Evolutionary conservation across 495 filamentous ascomycete genomes (phyloP).

Genomic region (Aspergillus heteromorphus): DNA sequence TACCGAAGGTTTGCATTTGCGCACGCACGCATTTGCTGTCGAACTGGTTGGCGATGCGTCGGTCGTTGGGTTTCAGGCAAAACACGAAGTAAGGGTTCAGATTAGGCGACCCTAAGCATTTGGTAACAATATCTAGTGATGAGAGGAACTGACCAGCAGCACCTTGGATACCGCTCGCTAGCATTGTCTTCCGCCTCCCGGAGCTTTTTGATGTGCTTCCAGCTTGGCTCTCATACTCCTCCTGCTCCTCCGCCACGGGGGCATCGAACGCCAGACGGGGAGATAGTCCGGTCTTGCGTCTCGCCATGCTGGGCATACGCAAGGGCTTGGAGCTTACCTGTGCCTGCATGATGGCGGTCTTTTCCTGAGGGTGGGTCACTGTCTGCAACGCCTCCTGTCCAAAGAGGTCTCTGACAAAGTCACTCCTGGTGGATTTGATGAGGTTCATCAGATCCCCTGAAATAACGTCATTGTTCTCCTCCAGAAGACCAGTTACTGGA

Average conservation of each 20-base stretch:
- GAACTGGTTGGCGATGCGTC: slow-evolving; percentile 96
- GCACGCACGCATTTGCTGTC: slow-evolving; percentile 96
- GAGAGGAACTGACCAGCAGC: slow-evolving; percentile 89
- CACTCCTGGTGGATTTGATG: slow-evolving; percentile 77
- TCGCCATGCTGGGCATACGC: slow-evolving; percentile 88
- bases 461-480: slow-evolving; percentile 94
- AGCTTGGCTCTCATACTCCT: slow-evolving; percentile 47
- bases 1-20: slow-evolving; percentile 92
- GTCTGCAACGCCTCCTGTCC: slow-evolving; percentile 89
- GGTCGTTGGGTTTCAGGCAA: slow-evolving; percentile 95
- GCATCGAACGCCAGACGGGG: slow-evolving; percentile 30
- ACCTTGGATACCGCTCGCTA: slow-evolving; percentile 62
- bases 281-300: slow-evolving; percentile 55
- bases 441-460: slow-evolving; percentile 95
- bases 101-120: slow-evolving; percentile 71
- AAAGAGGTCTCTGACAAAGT: slow-evolving; percentile 85
- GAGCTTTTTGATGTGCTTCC: slow-evolving; percentile 33
- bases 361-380: slow-evolving; percentile 84
- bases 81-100: slow-evolving; percentile 95
- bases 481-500: slow-evolving; percentile 72
- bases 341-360: slow-evolving; percentile 87
- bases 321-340: slow-evolving; percentile 91
- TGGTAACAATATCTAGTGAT: slow-evolving; percentile 81
- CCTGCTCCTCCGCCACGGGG: slow-evolving; percentile 43
- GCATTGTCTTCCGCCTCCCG: slow-evolving; percentile 33